Conservation (phyloP, 768 basidiomycete species). For the Lentinula sp. region DNA sequence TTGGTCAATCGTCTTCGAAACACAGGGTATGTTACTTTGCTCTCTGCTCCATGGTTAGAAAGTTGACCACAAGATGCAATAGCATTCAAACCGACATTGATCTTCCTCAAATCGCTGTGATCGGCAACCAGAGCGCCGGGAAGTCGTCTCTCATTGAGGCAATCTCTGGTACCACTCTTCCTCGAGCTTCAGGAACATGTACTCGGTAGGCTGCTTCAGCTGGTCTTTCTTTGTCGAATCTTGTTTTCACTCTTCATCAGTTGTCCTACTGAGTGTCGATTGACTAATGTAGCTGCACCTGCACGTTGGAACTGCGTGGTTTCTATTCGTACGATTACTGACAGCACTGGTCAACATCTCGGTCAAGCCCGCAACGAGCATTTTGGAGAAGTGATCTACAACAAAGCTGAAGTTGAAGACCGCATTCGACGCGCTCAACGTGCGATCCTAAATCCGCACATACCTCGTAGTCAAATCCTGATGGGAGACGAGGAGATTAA, state of each 20-base stretch:
- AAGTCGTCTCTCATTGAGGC: constrained; percentile 77
- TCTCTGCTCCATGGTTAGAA: background rate
- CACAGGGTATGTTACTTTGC: constrained; percentile 42
- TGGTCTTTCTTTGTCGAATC: background rate
- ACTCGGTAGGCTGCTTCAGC: constrained; percentile 42
- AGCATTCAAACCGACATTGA: constrained; percentile 70
- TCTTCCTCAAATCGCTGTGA: constrained; percentile 67
- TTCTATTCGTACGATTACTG: constrained; percentile 37
- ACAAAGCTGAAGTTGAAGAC: constrained; percentile 54
- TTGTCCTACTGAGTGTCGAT: constrained; percentile 42
- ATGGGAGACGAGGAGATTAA: constrained; percentile 23
- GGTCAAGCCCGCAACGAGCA: constrained; percentile 30
- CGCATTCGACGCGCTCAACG: constrained; percentile 60
- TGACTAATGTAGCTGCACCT: constrained; percentile 27
- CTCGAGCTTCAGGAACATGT: constrained; percentile 69
- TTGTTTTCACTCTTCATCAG: background rate
- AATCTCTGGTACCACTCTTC: constrained; percentile 67
- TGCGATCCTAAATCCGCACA: constrained; percentile 58
- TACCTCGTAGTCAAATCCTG: constrained; percentile 27
- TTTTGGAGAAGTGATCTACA: constrained; percentile 44
- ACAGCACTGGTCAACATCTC: constrained; percentile 29
- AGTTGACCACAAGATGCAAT: background rate
- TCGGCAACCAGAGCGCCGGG: constrained; percentile 69
- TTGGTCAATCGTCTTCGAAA: constrained; percentile 53
- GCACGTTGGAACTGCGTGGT: constrained; percentile 46